Evolutionary conservation across 371 early-diverging fungal genomes (phyloP), one percentile per base, ranked within the genome.

Genomic region (Mortierella sp.): DNA sequence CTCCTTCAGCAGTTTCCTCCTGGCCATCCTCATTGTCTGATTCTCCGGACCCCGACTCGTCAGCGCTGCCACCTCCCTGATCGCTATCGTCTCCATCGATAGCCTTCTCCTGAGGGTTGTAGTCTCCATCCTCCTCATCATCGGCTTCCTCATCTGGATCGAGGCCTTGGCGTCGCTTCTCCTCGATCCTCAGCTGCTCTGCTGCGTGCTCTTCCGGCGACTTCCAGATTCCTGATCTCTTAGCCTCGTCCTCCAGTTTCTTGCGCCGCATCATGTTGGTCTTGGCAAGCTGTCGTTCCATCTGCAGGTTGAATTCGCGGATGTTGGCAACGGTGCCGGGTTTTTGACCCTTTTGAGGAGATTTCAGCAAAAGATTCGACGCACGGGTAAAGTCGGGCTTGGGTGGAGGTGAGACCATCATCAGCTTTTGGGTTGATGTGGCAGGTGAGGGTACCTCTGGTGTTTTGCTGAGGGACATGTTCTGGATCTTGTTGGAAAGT

Each of bases 201-300:
- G 74, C 74, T 4, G 82, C 77, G 45, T 71, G 40, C 9, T 82
- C 78, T 70, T 82, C 82, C 7, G 78, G 78, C 0, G 82, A 71
- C 65, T 64, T 77, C 74, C 74, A 77, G 0, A 31, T 68, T 8
- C 78, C 82, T 3, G 63, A 29, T 16, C 63, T 77, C 31, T 77
- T 71, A n/a, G 76, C 79, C 11, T 79, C 79, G 1, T 52, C 65
- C 14, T 71, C 73, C 47, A 68, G 31, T 24, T 65, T 63, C n/a
- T 71, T 75, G 26, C 78, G 79, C 19, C 68, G 50, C 40, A 70
- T 44, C 31, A 75, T 43, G 31, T 79, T 78, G 44, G 34, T 29
- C 48, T 79, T 79, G 58, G 73, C 76, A 11, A 73, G 39, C n/a
- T 66, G 64, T 14, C 84, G 75, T 14, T 71, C 72, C 55, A 74